Conservation (phyloP, 352 stramenopile genomes). For the Aphanomyces euteiches region DNA sequence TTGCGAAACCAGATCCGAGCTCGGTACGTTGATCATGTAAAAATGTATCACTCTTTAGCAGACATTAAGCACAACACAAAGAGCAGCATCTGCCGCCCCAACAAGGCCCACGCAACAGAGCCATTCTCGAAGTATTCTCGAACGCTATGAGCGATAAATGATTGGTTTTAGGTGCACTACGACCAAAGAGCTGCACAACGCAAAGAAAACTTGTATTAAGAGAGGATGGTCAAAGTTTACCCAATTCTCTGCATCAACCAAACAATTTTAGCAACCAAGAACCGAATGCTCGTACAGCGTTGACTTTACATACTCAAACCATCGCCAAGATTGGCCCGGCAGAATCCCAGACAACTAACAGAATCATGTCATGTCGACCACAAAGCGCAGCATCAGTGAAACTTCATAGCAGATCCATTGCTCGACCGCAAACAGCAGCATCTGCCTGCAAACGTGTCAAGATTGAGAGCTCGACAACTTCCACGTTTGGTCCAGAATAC, state of each 20-base stretch:
- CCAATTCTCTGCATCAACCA: not conserved
- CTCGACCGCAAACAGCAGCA: slow-evolving; percentile 6
- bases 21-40: not conserved
- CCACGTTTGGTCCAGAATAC: not conserved
- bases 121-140: slow-evolving; percentile 10
- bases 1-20: not conserved
- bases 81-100: slow-evolving; percentile 15
- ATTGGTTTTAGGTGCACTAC: not conserved
- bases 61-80: not conserved
- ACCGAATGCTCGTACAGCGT: not conserved
- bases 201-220: slow-evolving; percentile 17
- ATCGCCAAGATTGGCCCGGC: not conserved
- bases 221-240: not conserved
- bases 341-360: no score
- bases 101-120: not conserved
- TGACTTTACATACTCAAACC: not conserved
- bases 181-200: slow-evolving; percentile 22
- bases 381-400: slow-evolving; percentile 7
- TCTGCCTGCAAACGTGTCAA: slow-evolving; percentile 2
- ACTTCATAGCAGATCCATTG: not conserved
- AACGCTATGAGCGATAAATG: not conserved
- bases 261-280: not conserved
- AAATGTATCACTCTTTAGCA: not conserved
- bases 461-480: no score
- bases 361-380: not conserved